Conservation (phyloP, 768 basidiomycete genomes). For the Coprinopsis cinerea region DNA sequence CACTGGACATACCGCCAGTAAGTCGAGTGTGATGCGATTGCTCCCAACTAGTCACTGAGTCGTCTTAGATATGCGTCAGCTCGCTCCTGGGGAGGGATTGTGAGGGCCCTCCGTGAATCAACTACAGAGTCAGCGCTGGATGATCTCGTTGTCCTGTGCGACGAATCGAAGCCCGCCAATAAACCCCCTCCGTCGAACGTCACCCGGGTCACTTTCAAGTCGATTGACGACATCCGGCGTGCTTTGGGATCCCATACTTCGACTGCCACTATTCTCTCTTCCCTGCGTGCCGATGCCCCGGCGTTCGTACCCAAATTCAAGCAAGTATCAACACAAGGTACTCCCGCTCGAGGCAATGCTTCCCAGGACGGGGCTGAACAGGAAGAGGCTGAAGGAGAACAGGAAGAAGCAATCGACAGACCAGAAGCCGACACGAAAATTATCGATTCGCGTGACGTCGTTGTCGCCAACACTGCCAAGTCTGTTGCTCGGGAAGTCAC, state of each 20-base stretch:
- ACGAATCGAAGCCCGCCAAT: slow-evolving; percentile 8
- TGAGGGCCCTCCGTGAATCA: slow-evolving; percentile 10
- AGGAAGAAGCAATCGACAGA: slow-evolving; percentile 16
- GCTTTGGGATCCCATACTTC: slow-evolving; percentile 7
- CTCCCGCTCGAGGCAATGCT: not conserved
- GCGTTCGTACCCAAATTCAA: slow-evolving; percentile 15
- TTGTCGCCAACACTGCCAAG: slow-evolving; percentile 12
- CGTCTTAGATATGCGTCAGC: slow-evolving; percentile 13
- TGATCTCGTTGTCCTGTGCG: slow-evolving; percentile 19
- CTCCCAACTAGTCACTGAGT: not conserved
- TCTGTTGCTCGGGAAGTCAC: slow-evolving; percentile 8
- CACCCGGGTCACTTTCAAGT: slow-evolving; percentile 17
- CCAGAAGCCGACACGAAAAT: slow-evolving; percentile 19
- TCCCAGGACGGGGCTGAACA: not conserved
- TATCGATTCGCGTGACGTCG: slow-evolving; percentile 13
- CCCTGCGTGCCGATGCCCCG: slow-evolving; percentile 15
- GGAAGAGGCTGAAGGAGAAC: slow-evolving; percentile 5
- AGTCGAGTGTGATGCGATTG: not conserved
- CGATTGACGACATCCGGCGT: slow-evolving; percentile 11
- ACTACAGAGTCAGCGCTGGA: slow-evolving; percentile 15
- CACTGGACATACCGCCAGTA: slow-evolving; percentile 9
- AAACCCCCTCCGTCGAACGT: slow-evolving; percentile 8
- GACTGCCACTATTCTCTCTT: slow-evolving; percentile 5
- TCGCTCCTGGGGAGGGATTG: slow-evolving; percentile 12
- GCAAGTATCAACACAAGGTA: not conserved